Evolutionary conservation across 2,329 filamentous ascomycete genomes (phyloP).

Genomic region (Didymella keratinophila): DNA sequence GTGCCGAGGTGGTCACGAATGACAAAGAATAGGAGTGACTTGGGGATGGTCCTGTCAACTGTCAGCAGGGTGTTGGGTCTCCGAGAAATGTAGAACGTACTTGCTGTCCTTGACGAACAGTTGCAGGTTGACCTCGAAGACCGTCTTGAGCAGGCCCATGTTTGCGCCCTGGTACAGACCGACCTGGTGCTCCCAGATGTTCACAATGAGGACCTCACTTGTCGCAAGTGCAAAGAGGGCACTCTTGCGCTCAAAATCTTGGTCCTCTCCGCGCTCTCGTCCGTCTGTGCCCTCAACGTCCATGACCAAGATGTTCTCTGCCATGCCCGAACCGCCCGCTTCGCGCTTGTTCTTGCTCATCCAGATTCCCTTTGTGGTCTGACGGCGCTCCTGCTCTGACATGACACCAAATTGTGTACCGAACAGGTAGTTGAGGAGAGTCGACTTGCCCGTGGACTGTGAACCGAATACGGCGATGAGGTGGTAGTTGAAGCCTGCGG

Average conservation of each 20-base stretch:
- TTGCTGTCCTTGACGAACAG: constrained; percentile 95
- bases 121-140: constrained; percentile 98
- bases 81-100: constrained; percentile 59
- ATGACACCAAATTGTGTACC: constrained; percentile 97
- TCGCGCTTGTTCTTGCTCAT: constrained; percentile 92
- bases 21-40: constrained; percentile 96
- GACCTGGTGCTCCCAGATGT: constrained; percentile 99
- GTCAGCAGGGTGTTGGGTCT: constrained; percentile 29
- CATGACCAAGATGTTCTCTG: constrained; percentile 98
- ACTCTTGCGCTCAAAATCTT: constrained; percentile 98
- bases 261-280: constrained; percentile 93
- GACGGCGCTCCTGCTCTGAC: constrained; percentile 90
- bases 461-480: constrained; percentile 98
- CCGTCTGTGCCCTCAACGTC: constrained; percentile 98
- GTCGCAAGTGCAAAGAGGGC: constrained; percentile 96
- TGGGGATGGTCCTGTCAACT: constrained; percentile 73
- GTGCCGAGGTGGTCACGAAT: constrained; percentile 95
- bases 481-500: constrained; percentile 98
- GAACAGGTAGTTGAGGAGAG: constrained; percentile 93
- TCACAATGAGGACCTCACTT: constrained; percentile 96
- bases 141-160: constrained; percentile 97
- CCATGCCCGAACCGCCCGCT: constrained; percentile 69
- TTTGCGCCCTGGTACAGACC: constrained; percentile 98
- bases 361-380: constrained; percentile 99
- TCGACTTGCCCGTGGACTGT: constrained; percentile 98